Evolutionary conservation across 495 filamentous ascomycete species (phyloP).

Genomic region (Penicillium silybi): DNA sequence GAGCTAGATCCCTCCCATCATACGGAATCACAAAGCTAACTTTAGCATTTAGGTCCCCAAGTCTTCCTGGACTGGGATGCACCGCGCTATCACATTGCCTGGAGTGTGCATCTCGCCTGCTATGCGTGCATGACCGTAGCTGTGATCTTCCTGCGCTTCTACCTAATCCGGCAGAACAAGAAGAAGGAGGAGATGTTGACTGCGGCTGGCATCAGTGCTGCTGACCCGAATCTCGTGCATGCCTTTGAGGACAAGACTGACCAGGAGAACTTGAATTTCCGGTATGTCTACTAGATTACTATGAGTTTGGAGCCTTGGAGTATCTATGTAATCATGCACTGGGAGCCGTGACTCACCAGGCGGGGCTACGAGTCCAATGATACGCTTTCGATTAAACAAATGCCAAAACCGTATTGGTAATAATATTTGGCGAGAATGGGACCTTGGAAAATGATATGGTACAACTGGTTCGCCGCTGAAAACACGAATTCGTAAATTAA

Average conservation of each 20-base stretch:
- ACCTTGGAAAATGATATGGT: not conserved
- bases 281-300: slow-evolving; percentile 40
- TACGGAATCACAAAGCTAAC: not conserved
- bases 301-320: no score
- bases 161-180: slow-evolving; percentile 33
- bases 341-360: no score
- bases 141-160: slow-evolving; percentile 37
- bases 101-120: slow-evolving; percentile 41
- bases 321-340: no score
- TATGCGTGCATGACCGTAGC: slow-evolving; percentile 34
- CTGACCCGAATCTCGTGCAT: slow-evolving; percentile 30
- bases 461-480: not conserved
- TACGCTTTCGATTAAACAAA: no score
- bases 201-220: slow-evolving; percentile 24
- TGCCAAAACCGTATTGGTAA: no score
- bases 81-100: slow-evolving; percentile 39
- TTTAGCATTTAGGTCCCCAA: slow-evolving; percentile 37
- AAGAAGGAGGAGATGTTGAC: slow-evolving; percentile 36
- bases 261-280: slow-evolving; percentile 44
- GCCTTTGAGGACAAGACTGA: slow-evolving; percentile 50
- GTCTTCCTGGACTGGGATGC: slow-evolving; percentile 38
- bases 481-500: not conserved
- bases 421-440: no score
- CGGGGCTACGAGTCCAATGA: no score
- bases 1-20: not conserved